Conservation (phyloP, 305 asterid genomes). For the Fraxinus velutina region DNA sequence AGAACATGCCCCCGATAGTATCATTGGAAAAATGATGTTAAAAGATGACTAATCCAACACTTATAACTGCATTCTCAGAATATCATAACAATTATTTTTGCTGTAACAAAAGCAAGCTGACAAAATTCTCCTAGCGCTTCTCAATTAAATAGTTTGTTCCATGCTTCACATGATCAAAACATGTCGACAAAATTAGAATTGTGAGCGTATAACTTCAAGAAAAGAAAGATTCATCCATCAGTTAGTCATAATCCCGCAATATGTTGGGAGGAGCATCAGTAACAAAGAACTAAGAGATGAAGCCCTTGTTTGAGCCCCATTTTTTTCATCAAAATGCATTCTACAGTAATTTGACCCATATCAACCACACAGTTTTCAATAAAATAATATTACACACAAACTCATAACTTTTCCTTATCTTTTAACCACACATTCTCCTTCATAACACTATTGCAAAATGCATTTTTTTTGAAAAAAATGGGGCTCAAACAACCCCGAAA, state of each 20-base stretch:
- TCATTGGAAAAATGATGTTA: neutral
- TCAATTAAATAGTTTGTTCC: neutral
- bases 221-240: neutral
- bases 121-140: neutral
- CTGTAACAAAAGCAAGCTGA: neutral
- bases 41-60: neutral
- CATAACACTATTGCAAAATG: neutral
- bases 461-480: neutral
- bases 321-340: neutral
- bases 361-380: neutral
- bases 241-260: neutral
- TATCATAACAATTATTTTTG: neutral
- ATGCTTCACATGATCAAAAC: conserved; percentile 3
- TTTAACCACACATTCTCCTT: neutral
- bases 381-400: neutral
- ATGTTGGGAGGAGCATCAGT: neutral
- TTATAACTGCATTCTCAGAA: neutral
- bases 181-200: neutral
- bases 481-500: neutral
- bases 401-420: too few species aligned
- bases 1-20: neutral
- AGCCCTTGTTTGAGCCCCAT: neutral
- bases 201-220: neutral
- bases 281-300: neutral
- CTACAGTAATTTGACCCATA: neutral